phyloP scores from a whole-genome alignment of 208 protist species.

The Leishmania aethiopica region DNA sequence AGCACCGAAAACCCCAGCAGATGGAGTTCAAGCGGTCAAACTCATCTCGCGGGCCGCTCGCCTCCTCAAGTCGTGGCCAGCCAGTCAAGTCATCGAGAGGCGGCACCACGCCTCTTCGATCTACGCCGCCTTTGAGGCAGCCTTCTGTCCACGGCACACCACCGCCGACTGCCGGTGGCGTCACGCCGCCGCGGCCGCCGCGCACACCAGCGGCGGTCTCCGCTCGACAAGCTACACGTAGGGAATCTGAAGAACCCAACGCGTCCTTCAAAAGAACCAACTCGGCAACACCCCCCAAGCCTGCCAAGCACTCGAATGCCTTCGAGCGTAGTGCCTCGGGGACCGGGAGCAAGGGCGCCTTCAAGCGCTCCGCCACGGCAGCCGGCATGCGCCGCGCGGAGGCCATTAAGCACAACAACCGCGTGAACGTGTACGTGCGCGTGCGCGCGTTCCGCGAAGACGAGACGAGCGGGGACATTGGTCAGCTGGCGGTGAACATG shows the following conservation, averaged over 20 bases:
- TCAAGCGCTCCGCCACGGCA: constrained; percentile 62
- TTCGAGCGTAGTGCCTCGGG: constrained; percentile 48
- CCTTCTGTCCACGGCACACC: constrained; percentile 18
- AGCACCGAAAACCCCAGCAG: background rate
- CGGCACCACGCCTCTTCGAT: constrained; percentile 26
- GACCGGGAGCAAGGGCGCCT: constrained; percentile 43
- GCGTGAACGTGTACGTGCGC: constrained; percentile 87
- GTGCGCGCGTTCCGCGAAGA: constrained; percentile 69
- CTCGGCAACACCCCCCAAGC: background rate
- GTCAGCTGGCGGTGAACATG: constrained; percentile 37
- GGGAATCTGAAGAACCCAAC: background rate
- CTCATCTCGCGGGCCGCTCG: constrained; percentile 53
- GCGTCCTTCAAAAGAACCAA: constrained; percentile 13
- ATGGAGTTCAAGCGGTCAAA: constrained; percentile 83
- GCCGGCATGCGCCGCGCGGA: constrained; percentile 49
- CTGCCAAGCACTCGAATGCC: background rate
- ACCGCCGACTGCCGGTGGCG: background rate
- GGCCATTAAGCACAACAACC: constrained; percentile 51
- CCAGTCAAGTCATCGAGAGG: background rate
- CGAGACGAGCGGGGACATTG: constrained; percentile 56
- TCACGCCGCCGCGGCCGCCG: constrained; percentile 3
- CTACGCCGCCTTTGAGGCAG: constrained; percentile 27
- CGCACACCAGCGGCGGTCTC: constrained; percentile 5
- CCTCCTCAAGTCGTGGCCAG: constrained; percentile 19
- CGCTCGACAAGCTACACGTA: constrained; percentile 5